Base-by-base conservation (phyloP, 2,329 filamentous ascomycete genomes). In the Botrytis hyacinthi region DNA sequence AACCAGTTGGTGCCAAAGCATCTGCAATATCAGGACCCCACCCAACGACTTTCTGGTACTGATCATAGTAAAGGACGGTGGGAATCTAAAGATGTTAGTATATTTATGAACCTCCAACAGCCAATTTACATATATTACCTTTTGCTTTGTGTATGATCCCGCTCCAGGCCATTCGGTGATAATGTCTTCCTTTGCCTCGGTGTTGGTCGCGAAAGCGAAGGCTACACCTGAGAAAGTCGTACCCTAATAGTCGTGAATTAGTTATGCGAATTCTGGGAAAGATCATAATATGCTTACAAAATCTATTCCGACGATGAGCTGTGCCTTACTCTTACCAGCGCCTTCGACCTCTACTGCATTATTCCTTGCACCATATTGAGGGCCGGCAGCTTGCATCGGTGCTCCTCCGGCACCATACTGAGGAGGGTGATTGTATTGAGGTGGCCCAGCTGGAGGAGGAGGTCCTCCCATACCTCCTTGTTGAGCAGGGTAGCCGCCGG, bases 161-260 rank as follows among this genome's bases (percentile, higher is more conserved):
- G 96, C 95, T 78, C 96, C 96, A 40, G 96, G 96, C 96, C 96
- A 99, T 85, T 99, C 96, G 76, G 95, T 97, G 80, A 99, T 99
- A 80, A 98, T 98, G 83, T 98, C 95, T 84, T 98, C 96, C 83
- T 97, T 97, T 75, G 95, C 94, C 83, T 98, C 95, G 78, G 95
- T 97, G 84, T 98, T 98, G 74, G 95, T 98, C 75, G 95, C 95
- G 84, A 93, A 93, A 61, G 91, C 91, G 81, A 98, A 99, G 51
- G 96, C 96, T 76, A 98, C 95, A 82, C 96, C 96, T 4, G 96
- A 98, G 83, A 98, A 99, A 8, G 96, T 99, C 29, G 96, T 99
- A 77, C 96, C 94, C 94, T 97, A 80, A 26, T 68, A 35, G 51
- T 44, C 44, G 76, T 73, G 73, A 72, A 59, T 74, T 68, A 73